Evolutionary conservation across 2,329 filamentous ascomycete species (phyloP), one percentile per base, ranked within the genome.

Genomic region (Cordyceps cicadae): DNA sequence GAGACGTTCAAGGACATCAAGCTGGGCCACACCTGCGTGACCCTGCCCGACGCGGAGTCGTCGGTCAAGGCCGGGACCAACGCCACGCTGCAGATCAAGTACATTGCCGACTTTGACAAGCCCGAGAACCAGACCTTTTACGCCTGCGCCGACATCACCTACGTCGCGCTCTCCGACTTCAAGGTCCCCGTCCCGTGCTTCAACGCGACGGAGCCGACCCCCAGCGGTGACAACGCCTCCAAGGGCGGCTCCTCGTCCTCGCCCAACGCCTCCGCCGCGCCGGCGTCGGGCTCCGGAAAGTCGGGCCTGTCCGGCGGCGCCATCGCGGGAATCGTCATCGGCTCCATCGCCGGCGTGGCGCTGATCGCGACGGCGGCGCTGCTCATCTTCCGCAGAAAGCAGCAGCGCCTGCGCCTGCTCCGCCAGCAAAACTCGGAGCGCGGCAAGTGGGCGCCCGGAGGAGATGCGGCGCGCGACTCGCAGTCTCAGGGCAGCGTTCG

Each of bases 321-420:
- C 21, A 90, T 92, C 67, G 89, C 89, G 3, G 89, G 89, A 0
- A 87, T 90, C 62, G 87, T 88, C 2, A 77, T 92, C 63, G 90
- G 89, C 37, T 81, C 85, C 3, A 71, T 93, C 9, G 76, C 82
- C 11, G 88, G 84, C 49, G 80, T 84, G 5, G 78, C 79, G 1
- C 70, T 90, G 11, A 70, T 92, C 9, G 77, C 79, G n/a, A 83
- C 77, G 1, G 75, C 87, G 1, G 75, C 84, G 37, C 80, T 88
- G 66, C 72, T 88, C 50, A 81, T 88, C 64, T 71, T 72, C 66
- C 66, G 74, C 3, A 68, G 70, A 19, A 73, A 66, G 62, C 66
- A 69, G 55, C 65, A 69, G 64, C 62, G 64, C 0, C 54, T 66
- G n/a, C 62, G 60, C 2, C 54, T 63, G 6, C 19, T 66, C 32